Evolutionary conservation across 768 basidiomycete genomes (phyloP).

Genomic region (Lentinus brumalis): DNA sequence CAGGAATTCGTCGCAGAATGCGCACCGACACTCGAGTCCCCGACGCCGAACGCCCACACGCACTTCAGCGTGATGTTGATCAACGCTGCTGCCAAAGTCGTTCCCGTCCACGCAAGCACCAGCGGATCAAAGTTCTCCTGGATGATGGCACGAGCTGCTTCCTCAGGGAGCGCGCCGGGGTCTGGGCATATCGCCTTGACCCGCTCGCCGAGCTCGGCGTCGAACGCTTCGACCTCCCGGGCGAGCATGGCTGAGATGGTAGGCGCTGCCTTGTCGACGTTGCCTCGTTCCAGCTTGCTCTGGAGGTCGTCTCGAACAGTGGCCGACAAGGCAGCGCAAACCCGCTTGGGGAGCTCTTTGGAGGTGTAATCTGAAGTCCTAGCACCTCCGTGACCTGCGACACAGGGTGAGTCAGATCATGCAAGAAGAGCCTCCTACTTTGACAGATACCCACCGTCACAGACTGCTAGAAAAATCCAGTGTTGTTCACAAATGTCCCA

Average conservation of each 20-base stretch:
- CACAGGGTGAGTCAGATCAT: not conserved
- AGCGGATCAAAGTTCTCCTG: not conserved
- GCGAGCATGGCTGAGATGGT: not conserved
- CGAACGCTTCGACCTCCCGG: conserved; percentile 2
- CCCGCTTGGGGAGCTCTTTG: not conserved
- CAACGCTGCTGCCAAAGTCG: not conserved
- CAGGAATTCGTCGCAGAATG: not conserved
- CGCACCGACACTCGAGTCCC: conserved; percentile 10
- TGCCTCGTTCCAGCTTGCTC: not conserved
- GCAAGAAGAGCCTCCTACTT: not conserved
- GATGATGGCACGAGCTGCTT: not conserved
- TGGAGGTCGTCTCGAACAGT: not conserved
- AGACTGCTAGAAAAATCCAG: conserved; percentile 3
- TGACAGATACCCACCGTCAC: not conserved
- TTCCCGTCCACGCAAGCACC: not conserved
- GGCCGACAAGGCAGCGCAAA: not conserved
- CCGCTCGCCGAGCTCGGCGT: not conserved
- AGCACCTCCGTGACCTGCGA: not conserved
- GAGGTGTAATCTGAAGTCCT: not conserved
- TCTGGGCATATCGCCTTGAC: not conserved
- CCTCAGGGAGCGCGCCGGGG: not conserved
- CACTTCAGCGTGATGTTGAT: not conserved
- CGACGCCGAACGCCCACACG: conserved; percentile 7
- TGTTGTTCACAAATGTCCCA: conserved; percentile 4
- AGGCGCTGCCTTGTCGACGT: not conserved